A percentile compares a stretch with the other conserved stretches of the same genome.
phyloP scores from a whole-genome alignment of 1,284 basidiomycete species.

The Cryptococcus neoformans region DNA sequence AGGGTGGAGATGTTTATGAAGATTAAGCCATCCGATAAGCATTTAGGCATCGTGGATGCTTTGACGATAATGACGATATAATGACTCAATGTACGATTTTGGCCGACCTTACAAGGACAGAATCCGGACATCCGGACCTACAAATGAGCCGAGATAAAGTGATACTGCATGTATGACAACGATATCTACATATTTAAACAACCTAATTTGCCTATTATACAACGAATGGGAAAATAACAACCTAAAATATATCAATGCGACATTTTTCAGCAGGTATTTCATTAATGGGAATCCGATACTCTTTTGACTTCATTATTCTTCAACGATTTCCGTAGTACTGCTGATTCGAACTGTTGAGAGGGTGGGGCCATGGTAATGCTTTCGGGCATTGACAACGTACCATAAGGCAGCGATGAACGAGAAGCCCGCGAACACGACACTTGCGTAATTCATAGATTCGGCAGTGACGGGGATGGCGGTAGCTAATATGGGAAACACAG shows the following conservation, averaged over 20 bases:
- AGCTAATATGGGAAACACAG: slow-evolving; percentile 15
- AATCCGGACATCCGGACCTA: too few relatives aligned
- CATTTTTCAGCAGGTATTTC: too few relatives aligned
- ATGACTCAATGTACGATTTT: neutral
- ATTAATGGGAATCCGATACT: too few relatives aligned
- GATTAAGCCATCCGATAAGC: neutral
- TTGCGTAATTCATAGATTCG: slow-evolving; percentile 50
- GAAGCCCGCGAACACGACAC: slow-evolving; percentile 47
- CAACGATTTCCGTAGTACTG: neutral
- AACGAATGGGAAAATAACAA: too few relatives aligned
- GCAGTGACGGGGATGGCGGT: slow-evolving; percentile 48
- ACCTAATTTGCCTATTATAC: too few relatives aligned
- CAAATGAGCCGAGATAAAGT: too few relatives aligned
- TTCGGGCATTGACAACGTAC: slow-evolving; percentile 43
- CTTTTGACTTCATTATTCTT: neutral
- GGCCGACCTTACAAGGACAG: too few relatives aligned
- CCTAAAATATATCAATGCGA: too few relatives aligned
- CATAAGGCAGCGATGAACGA: slow-evolving; percentile 42
- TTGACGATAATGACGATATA: slow-evolving; percentile 1
- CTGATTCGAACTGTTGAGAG: slow-evolving; percentile 13
- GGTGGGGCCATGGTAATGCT: slow-evolving; percentile 34
- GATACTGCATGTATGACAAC: too few relatives aligned
- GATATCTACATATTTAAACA: too few relatives aligned
- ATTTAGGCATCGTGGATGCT: neutral
- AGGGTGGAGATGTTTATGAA: slow-evolving; percentile 4